Base-by-base conservation (phyloP, 208 protist species). In the Borovskyia barvae region DNA sequence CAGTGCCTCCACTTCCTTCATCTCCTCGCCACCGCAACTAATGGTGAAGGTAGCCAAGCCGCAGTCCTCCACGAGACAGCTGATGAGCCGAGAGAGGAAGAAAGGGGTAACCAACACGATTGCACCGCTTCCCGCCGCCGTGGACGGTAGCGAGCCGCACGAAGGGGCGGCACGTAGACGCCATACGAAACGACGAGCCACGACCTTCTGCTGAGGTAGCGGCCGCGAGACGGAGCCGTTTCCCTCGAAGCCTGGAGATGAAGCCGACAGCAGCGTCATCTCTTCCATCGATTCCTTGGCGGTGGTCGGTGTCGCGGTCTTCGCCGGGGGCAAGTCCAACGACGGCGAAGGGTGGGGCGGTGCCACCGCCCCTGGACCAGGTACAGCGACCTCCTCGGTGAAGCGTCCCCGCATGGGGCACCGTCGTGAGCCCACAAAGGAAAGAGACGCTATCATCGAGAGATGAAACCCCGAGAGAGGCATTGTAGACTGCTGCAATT, bases 391-490 rank as follows among this genome's bases (percentile, higher is more conserved):
- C 33, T 58, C 66, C n/a, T 68, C 57, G n/a, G 22, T 25, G 14
- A 82, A 50, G 17, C 80, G 67, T 19, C 80, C 32, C 14, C 58
- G 36, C 14, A 59, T 60, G n/a, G 33, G 4, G 42, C 68, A 62
- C 30, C 50, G 66, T 49, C 42, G 55, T 15, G 70, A 60, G 1
- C 72, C 69, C 1, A 45, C 22, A 30, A 88, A 80, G 8, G 66
- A 66, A 19, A 84, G 35, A 11, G 81, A 88, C 0, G 81, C 73
- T 3, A 85, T 26, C 0, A 88, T 24, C 12, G 75, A 61, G 20
- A 80, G 36, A 49, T 74, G 45, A 9, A 61, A 71, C 35, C 66
- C 66, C 1, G 32, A 17, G 3, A 79, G 37, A 2, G 9, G 6
- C 22, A 37, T 22, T 0, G 26, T 3, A 11, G 56, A 9, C 6